Evolutionary conservation across 2,329 filamentous ascomycete species (phyloP).

Genomic region (Apiospora saccharicola): DNA sequence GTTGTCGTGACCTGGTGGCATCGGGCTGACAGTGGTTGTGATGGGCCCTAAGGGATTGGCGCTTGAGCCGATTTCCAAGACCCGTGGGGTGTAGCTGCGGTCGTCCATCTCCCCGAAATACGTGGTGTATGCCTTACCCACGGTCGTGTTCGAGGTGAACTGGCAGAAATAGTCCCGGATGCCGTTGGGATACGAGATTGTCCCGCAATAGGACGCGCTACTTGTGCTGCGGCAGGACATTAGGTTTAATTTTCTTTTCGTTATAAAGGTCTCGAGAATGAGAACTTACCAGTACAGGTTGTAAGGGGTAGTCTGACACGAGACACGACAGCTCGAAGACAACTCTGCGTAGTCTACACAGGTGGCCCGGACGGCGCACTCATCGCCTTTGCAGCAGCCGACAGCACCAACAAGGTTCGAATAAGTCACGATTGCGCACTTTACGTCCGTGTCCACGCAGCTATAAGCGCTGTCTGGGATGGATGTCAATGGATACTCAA

Average conservation of each 20-base stretch:
- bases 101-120: slow-evolving; percentile 47
- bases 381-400: slow-evolving; percentile 49
- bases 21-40: background rate
- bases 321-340: slow-evolving; percentile 48
- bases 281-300: slow-evolving; percentile 56
- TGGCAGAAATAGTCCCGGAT: slow-evolving; percentile 56
- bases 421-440: slow-evolving; percentile 51
- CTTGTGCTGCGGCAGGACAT: slow-evolving; percentile 43
- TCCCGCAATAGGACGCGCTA: slow-evolving; percentile 52
- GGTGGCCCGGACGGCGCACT: slow-evolving; percentile 45
- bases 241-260: slow-evolving; percentile 30
- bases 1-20: background rate
- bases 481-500: slow-evolving; percentile 23
- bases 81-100: slow-evolving; percentile 39
- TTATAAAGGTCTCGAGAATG: background rate
- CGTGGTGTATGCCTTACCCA: slow-evolving; percentile 50
- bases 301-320: slow-evolving; percentile 48
- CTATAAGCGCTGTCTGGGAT: slow-evolving; percentile 48
- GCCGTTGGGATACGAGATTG: slow-evolving; percentile 49
- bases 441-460: slow-evolving; percentile 42
- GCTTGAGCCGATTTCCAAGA: slow-evolving; percentile 31
- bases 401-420: slow-evolving; percentile 46
- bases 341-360: slow-evolving; percentile 51
- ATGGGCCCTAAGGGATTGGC: background rate
- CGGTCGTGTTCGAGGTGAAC: slow-evolving; percentile 41